A percentile compares a stretch with the other conserved stretches of the same genome.
These are phyloP conservation scores for Aspergillus luchuensis DNA, from an alignment of 2,329 filamentous ascomycete genomes.

Conservation along the genomic window DNA sequence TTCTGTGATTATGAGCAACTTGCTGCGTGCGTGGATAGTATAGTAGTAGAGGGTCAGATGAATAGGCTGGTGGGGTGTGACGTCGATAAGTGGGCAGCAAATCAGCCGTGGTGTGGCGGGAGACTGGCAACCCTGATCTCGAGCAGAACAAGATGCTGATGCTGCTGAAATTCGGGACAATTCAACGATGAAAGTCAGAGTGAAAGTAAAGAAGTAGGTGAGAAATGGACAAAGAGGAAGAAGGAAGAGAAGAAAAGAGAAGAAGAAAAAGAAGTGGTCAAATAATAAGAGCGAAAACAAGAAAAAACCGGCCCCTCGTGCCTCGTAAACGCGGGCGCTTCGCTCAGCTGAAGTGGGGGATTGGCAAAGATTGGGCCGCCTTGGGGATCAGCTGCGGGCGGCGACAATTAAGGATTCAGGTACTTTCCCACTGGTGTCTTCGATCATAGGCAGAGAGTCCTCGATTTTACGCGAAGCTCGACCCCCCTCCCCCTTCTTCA, in stretches of 20 bases:
- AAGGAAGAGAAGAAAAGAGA: constrained; percentile 11
- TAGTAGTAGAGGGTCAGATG: constrained; percentile 1
- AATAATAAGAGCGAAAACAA: constrained; percentile 11
- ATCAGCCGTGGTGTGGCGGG: neutral
- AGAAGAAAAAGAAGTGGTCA: constrained; percentile 7
- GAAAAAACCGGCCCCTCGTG: constrained; percentile 9
- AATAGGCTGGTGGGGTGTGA: constrained; percentile 7
- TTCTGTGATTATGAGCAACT: neutral
- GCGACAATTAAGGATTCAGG: neutral
- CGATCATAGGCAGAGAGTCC: neutral
- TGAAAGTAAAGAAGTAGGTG: constrained; percentile 1
- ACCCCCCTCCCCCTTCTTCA: neutral
- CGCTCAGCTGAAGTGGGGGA: constrained; percentile 27
- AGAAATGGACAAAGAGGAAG: constrained; percentile 8
- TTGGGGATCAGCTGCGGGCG: constrained; percentile 4
- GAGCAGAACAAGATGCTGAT: neutral
- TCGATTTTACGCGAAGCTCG: neutral
- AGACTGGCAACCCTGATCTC: neutral
- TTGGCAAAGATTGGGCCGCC: constrained; percentile 19
- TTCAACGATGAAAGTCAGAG: constrained; percentile 22
- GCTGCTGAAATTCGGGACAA: neutral
- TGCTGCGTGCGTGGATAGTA: neutral
- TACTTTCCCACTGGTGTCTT: neutral
- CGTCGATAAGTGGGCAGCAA: neutral
- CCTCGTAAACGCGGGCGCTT: constrained; percentile 17